phyloP scores from a whole-genome alignment of 169 alveolate genomes.

The Cyclospora cayetanensis region DNA sequence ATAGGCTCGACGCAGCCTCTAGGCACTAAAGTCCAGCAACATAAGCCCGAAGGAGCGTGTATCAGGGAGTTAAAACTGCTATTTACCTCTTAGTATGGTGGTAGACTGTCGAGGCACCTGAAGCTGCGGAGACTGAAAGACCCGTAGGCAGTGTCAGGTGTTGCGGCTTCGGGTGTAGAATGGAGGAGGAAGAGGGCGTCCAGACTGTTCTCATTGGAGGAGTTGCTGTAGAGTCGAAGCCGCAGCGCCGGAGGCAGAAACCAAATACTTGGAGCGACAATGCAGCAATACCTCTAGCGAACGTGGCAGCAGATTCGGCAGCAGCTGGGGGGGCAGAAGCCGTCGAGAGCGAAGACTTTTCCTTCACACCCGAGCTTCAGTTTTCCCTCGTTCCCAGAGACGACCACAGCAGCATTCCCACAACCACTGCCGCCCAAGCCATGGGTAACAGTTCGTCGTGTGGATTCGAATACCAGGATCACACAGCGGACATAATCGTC shows the following conservation, averaged over 20 bases:
- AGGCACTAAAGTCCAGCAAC: too few species aligned
- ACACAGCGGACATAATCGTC: conserved; percentile 64
- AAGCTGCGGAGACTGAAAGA: too few species aligned
- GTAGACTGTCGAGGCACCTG: too few species aligned
- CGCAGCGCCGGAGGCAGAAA: background rate
- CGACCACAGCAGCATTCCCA: background rate
- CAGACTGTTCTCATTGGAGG: background rate
- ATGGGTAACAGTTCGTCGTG: too few species aligned
- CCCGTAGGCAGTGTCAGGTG: too few species aligned
- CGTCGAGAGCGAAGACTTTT: background rate
- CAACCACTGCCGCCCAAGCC: too few species aligned
- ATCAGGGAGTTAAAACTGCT: too few species aligned
- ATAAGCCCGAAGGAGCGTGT: too few species aligned
- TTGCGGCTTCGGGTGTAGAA: background rate
- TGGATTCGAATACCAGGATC: conserved; percentile 26
- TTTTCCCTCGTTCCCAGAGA: background rate
- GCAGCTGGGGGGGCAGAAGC: background rate
- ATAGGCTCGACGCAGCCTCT: too few species aligned
- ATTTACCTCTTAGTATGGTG: too few species aligned
- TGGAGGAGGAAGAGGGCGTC: background rate
- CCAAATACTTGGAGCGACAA: background rate
- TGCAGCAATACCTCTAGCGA: background rate
- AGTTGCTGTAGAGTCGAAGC: background rate
- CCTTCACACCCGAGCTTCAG: background rate
- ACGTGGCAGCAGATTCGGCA: background rate